phyloP scores from a whole-genome alignment of 1,139 yeast genomes.

The Sugiyamaella xylanicola region DNA sequence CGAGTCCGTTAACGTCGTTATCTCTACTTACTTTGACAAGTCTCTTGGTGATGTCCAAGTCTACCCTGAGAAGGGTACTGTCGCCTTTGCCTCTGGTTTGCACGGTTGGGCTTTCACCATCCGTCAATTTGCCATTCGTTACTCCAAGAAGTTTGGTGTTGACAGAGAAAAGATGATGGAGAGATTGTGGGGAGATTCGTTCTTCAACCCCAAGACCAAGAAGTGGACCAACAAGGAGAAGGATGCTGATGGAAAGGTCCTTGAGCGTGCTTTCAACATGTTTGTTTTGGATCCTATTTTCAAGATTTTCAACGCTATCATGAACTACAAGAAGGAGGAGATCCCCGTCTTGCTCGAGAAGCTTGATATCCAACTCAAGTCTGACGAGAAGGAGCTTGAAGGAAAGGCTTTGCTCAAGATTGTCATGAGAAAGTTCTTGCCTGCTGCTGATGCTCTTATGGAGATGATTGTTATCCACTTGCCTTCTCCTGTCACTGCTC shows the following conservation, averaged over 20 bases:
- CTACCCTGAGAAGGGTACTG: constrained; percentile 98
- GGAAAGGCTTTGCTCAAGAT: constrained; percentile 98
- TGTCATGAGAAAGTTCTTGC: constrained; percentile 99
- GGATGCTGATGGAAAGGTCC: constrained; percentile 92
- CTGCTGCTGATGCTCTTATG: constrained; percentile 99
- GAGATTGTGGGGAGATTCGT: constrained; percentile 99
- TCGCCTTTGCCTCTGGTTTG: constrained; percentile 99
- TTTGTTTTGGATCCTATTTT: constrained; percentile 98
- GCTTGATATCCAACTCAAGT: constrained; percentile 87
- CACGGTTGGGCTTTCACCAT: constrained; percentile 99
- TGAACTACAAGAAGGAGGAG: constrained; percentile 98
- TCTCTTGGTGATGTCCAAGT: constrained; percentile 95
- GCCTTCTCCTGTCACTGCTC: constrained; percentile 99
- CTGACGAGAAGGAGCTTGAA: constrained; percentile 95
- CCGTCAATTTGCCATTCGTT: constrained; percentile 97
- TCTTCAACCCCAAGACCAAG: constrained; percentile 99
- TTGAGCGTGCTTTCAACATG: constrained; percentile 99
- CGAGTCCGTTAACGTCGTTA: constrained; percentile 98
- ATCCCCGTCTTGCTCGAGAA: constrained; percentile 85
- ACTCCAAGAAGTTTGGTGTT: constrained; percentile 99
- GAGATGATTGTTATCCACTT: constrained; percentile 98
- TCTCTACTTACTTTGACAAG: constrained; percentile 92
- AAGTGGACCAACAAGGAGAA: constrained; percentile 98
- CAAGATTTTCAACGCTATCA: constrained; percentile 92
- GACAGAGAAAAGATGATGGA: constrained; percentile 98